Percentiles rank a stretch among this genome's conserved stretches.
These are phyloP conservation scores for Daldinia childiae DNA, from an alignment of 495 filamentous ascomycete species.

Conservation along the genomic window DNA sequence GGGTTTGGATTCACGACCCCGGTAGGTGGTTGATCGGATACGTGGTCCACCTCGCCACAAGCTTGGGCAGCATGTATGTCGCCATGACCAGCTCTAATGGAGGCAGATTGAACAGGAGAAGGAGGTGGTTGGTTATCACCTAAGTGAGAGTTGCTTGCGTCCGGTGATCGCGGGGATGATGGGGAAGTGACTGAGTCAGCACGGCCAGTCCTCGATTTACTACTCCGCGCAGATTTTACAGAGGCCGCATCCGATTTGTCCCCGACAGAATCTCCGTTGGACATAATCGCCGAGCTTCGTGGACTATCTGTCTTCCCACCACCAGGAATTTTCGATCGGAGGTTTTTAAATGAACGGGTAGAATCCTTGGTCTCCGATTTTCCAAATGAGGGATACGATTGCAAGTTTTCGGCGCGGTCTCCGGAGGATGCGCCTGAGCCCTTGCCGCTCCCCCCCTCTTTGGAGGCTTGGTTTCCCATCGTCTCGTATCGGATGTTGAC, in stretches of 20 bases:
- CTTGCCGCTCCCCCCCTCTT: conserved; percentile 65
- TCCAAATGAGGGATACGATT: conserved; percentile 89
- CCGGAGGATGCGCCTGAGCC: conserved; percentile 47
- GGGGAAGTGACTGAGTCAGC: conserved; percentile 48
- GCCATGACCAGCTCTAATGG: conserved; percentile 73
- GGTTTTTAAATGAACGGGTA: conserved; percentile 84
- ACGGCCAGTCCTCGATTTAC: conserved; percentile 54
- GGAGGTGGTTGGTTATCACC: conserved; percentile 79
- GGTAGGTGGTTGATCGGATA: conserved; percentile 89
- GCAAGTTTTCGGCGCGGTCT: conserved; percentile 58
- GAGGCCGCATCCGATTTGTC: conserved; percentile 82
- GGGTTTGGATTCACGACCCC: conserved; percentile 62
- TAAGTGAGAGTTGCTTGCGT: conserved; percentile 49
- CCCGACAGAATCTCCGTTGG: conserved; percentile 61
- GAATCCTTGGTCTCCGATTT: conserved; percentile 97
- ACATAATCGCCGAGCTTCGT: conserved; percentile 72
- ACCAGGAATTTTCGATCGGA: conserved; percentile 68
- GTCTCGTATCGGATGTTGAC: conserved; percentile 36
- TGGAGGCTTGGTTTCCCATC: conserved; percentile 96
- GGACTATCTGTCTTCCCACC: conserved; percentile 78
- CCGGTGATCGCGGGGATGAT: conserved; percentile 56
- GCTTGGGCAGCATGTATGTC: conserved; percentile 83
- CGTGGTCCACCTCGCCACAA: conserved; percentile 90
- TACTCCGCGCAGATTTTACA: conserved; percentile 71
- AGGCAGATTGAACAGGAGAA: conserved; percentile 84